These are phyloP conservation scores for Rosa persica DNA, from an alignment of 306 rosid genomes.

Conservation along the genomic window DNA sequence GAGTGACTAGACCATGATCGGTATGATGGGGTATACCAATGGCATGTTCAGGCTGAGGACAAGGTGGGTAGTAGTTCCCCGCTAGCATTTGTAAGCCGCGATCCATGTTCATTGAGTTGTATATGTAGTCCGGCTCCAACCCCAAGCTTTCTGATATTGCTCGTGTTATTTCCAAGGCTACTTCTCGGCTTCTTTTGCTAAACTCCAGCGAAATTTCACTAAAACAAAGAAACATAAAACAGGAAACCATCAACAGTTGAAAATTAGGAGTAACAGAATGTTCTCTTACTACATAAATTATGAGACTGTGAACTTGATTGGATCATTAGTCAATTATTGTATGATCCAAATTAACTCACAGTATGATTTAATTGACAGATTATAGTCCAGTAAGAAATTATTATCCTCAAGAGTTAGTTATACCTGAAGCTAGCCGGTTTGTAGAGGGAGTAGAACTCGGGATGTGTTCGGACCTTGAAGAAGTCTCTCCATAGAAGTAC, in stretches of 20 bases:
- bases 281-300: no score
- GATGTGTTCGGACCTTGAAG: slow-evolving; percentile 2
- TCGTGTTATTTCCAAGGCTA: slow-evolving; percentile 8
- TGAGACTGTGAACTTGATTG: no score
- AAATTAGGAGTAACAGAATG: not conserved
- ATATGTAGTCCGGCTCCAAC: slow-evolving; percentile 29
- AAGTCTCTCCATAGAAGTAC: not conserved
- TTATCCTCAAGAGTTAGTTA: not conserved
- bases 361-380: no score
- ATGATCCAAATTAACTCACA: no score
- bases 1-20: slow-evolving; percentile 22
- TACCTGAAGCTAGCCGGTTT: slow-evolving; percentile 2
- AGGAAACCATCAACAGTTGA: not conserved
- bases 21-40: slow-evolving; percentile 30
- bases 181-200: slow-evolving; percentile 2
- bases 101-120: slow-evolving; percentile 15
- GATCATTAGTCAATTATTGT: no score
- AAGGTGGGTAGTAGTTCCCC: slow-evolving; percentile 31
- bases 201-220: not conserved
- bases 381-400: no score
- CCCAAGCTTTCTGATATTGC: slow-evolving; percentile 31
- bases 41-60: slow-evolving; percentile 37
- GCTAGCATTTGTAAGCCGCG: slow-evolving; percentile 17
- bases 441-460: not conserved
- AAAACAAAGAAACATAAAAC: not conserved